Base-by-base conservation (phyloP, 768 basidiomycete genomes). In the Rhodotorula graminis region DNA sequence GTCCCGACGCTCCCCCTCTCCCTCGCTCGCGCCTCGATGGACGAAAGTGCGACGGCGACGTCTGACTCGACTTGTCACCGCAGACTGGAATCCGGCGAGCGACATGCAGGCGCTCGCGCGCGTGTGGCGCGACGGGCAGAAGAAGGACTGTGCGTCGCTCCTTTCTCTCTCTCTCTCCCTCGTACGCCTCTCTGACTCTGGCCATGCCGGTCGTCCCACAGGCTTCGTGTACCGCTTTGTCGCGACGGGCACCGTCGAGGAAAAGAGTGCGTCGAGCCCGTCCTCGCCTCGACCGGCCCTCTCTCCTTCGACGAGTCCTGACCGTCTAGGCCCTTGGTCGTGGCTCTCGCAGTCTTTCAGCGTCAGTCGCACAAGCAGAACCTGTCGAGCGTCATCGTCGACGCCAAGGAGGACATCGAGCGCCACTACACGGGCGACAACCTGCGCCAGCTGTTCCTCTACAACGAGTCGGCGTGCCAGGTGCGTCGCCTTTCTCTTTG, bases 161-260 rank as follows among this genome's bases (percentile, higher is more conserved):
- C 25, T 21, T 12, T 23, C 18, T 18, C 5, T 50, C 15, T 50
- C 25, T 18, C 25, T 25, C 49, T 2, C 3, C 25, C 49, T 47
- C 49, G 49, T 11, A 21, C 21, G 18, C 49, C 21, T 50, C 9
- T 14, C 21, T 50, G 49, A 50, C 49, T 21, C 49, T n/a, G 46
- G 46, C 5, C 19, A 15, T 12, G 15, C 8, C 7, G 2, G 15
- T 31, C 37, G 46, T 6, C 29, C 1, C 0, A 8, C 62, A 95
- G 92, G 93, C 79, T 99, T 99, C 77, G 95, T 98, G 8, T 99
- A 98, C 81, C 91, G 95, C 33, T 99, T 98, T 82, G 94, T 97
- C 76, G 90, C 92, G 10, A 93, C 93, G 0, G 76, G 76, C 9
- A 73, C 76, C 15, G 72, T 76, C 64, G 76, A 76, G 64, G 78